Percentiles rank a stretch among this genome's conserved stretches.
phyloP scores from a whole-genome alignment of 2,329 filamentous ascomycete species.

The Ciborinia camelliae region DNA sequence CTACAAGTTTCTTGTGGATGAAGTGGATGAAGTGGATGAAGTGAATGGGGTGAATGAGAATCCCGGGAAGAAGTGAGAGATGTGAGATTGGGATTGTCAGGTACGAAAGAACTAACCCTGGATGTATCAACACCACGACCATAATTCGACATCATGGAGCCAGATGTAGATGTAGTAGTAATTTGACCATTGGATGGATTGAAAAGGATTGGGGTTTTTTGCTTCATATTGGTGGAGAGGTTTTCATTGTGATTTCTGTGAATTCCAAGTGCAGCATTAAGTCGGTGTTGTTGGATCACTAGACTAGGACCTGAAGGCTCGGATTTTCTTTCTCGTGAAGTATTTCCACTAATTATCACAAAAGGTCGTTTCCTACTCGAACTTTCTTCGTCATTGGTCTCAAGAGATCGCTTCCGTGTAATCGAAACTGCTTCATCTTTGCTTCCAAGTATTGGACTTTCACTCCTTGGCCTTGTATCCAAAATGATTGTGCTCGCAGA shows the following conservation, averaged over 20 bases:
- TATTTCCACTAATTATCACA: neutral
- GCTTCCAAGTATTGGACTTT: conserved; percentile 9
- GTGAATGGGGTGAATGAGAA: no score
- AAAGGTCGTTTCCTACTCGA: conserved; percentile 1
- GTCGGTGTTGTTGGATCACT: neutral
- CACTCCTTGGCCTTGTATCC: neutral
- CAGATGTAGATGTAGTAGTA: neutral
- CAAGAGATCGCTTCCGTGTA: neutral
- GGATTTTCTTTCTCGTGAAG: neutral
- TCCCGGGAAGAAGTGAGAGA: neutral
- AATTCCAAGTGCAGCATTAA: neutral
- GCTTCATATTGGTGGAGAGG: neutral
- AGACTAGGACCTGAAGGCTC: neutral
- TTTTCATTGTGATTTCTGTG: neutral
- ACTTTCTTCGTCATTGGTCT: neutral
- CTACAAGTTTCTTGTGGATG: neutral
- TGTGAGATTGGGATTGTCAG: neutral
- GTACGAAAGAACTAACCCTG: neutral
- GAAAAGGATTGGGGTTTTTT: neutral
- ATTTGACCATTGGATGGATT: conserved; percentile 1
- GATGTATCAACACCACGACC: neutral
- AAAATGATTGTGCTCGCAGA: neutral
- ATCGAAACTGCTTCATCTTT: neutral
- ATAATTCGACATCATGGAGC: neutral
- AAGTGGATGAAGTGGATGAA: no score